These are phyloP conservation scores for Leishmania mexicana DNA, from an alignment of 208 protist species.

Conservation along the genomic window DNA sequence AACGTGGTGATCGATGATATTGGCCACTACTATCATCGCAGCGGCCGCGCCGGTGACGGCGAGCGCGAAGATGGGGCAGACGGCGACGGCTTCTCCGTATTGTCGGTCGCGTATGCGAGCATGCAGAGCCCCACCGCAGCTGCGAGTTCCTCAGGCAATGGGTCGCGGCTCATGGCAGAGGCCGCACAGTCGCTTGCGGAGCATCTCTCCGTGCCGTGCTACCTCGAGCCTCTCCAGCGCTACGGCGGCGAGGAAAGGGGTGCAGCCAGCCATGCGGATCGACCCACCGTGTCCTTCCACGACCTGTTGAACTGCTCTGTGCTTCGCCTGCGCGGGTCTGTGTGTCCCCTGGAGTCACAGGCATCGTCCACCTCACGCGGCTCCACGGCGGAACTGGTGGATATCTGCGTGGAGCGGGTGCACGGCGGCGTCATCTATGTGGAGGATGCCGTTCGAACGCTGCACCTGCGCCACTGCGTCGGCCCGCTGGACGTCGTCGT, in stretches of 20 bases:
- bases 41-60: not conserved
- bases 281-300: slow-evolving; percentile 23
- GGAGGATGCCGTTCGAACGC: slow-evolving; percentile 49
- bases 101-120: slow-evolving; percentile 14
- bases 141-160: not conserved
- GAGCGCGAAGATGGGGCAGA: not conserved
- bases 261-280: not conserved
- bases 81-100: slow-evolving; percentile 13
- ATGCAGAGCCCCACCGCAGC: not conserved
- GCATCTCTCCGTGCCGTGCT: slow-evolving; percentile 22
- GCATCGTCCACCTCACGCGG: not conserved
- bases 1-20: slow-evolving; percentile 39
- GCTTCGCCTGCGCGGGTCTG: slow-evolving; percentile 19
- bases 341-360: slow-evolving; percentile 16
- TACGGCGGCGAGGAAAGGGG: slow-evolving; percentile 8
- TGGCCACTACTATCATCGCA: slow-evolving; percentile 24
- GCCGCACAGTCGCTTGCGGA: slow-evolving; percentile 25
- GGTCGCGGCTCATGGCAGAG: slow-evolving; percentile 18
- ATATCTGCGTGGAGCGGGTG: slow-evolving; percentile 67
- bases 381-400: not conserved
- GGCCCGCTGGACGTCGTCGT: slow-evolving; percentile 80
- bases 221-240: slow-evolving; percentile 31
- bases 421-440: slow-evolving; percentile 61
- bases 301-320: slow-evolving; percentile 30
- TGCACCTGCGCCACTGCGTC: slow-evolving; percentile 60